Base-by-base conservation (phyloP, 805 yeast species). In the Barnettozyma pratensis region DNA sequence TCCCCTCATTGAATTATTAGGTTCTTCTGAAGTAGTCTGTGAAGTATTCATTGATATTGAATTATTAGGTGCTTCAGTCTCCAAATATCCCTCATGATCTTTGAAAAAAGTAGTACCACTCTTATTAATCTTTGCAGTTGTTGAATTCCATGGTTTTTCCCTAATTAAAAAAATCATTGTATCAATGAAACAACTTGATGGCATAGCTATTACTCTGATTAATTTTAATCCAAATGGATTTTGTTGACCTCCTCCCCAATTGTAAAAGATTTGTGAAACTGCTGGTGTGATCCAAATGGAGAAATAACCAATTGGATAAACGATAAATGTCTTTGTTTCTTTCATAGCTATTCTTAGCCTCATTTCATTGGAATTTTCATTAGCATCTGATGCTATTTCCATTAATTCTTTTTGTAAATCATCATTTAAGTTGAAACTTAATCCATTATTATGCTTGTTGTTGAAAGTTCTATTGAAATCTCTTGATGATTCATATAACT, bases 101-200 rank as follows among this genome's bases (percentile, higher is more conserved):
- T 38, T 7, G 32, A 44, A 27, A 11, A 12, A 19, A 11, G 28
- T n/a, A 4, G 37, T 26, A 12, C 46, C 46, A 6, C 28, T 44
- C 25, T 26, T 25, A 14, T 31, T 27, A 9, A 44, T 5, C n/a
- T 26, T 44, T 7, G 9, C 29, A 29, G 41, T 19, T 14, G 42
- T 44, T 29, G 29, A 44, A 27, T 44, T 37, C 42, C 46, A 44
- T 1, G 96, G 96, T 50, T 73, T 75, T 60, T 89, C 97, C 45
- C 94, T 72, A 47, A 81, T 77, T 36, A 85, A 67, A 58, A 89
- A 89, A 19, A 89, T 95, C 26, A 79, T 50, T 0, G 89, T 74
- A 61, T 90, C 96, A 25, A 89, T 79, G 26, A 81, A 72, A 51
- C 96, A 89, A 64, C 84, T 84, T 57, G 85, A 73, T 2, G 96